These are phyloP conservation scores for Medicago arabica DNA, from an alignment of 306 rosid genomes.

Conservation along the genomic window DNA sequence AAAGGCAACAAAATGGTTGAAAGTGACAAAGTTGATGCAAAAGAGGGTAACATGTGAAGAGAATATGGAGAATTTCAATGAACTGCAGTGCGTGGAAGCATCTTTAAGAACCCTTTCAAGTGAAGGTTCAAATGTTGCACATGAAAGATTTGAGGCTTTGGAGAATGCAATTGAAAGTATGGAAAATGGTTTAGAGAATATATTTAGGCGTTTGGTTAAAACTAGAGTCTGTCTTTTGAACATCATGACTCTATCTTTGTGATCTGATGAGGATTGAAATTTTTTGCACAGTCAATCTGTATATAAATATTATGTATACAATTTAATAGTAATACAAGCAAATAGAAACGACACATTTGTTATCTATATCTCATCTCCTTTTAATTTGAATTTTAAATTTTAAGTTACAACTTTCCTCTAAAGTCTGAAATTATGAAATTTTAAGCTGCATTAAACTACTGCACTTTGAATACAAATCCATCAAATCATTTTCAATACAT, in stretches of 20 bases:
- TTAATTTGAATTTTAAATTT: background rate
- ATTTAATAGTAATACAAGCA: background rate
- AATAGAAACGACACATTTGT: background rate
- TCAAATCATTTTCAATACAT: no score
- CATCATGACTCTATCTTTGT: constrained; percentile 48
- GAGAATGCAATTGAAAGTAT: constrained; percentile 56
- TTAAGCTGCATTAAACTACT: no score
- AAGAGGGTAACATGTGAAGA: background rate
- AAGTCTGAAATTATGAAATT: no score
- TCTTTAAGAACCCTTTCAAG: constrained; percentile 40
- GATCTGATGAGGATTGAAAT: background rate
- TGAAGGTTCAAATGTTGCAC: constrained; percentile 38
- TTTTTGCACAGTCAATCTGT: background rate
- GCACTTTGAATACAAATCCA: no score
- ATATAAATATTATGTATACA: background rate
- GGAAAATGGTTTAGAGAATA: constrained; percentile 58
- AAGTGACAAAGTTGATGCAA: background rate
- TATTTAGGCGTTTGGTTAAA: constrained; percentile 66
- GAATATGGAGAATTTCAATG: background rate
- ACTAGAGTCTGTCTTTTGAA: constrained; percentile 67
- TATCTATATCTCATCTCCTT: background rate
- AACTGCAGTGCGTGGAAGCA: constrained; percentile 24
- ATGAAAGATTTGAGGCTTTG: constrained; percentile 51
- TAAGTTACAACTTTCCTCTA: background rate
- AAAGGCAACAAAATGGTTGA: constrained; percentile 6